These are phyloP conservation scores for Diplocarpon mali DNA, from an alignment of 2,329 filamentous ascomycete genomes.

Conservation along the genomic window DNA sequence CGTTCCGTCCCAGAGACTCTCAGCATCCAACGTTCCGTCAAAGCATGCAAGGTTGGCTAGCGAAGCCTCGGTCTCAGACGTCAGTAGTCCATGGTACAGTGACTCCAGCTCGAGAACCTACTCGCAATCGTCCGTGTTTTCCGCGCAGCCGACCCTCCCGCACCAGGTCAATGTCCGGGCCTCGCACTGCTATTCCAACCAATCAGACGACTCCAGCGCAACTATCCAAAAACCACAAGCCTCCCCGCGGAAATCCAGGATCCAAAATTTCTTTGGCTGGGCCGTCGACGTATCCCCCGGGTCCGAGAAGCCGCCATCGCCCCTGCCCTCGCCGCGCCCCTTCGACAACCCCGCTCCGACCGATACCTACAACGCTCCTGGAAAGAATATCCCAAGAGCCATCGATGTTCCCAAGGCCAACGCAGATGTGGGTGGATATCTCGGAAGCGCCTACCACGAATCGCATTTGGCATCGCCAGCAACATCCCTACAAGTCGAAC, in stretches of 20 bases:
- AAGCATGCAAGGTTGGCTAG: slow-evolving; percentile 25
- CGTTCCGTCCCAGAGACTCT: slow-evolving; percentile 15
- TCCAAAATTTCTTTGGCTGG: slow-evolving; percentile 59
- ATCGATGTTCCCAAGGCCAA: slow-evolving; percentile 28
- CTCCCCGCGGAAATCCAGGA: slow-evolving; percentile 38
- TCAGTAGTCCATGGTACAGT: slow-evolving; percentile 23
- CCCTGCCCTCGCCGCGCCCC: slow-evolving; percentile 42
- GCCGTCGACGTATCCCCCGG: slow-evolving; percentile 43
- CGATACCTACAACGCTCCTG: slow-evolving; percentile 17
- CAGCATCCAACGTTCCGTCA: slow-evolving; percentile 7
- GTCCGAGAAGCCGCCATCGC: slow-evolving; percentile 45
- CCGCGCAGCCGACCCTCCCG: slow-evolving; percentile 25
- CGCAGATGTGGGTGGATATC: slow-evolving; percentile 31
- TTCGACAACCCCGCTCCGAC: slow-evolving; percentile 26
- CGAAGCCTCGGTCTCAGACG: slow-evolving; percentile 23
- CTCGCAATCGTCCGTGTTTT: slow-evolving; percentile 27
- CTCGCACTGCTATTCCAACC: slow-evolving; percentile 19
- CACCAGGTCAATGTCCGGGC: slow-evolving; percentile 19
- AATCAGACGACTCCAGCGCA: slow-evolving; percentile 21
- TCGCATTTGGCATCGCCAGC: slow-evolving; percentile 25
- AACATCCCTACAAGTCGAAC: slow-evolving; percentile 53
- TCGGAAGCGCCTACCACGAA: slow-evolving; percentile 24
- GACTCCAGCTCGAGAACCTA: slow-evolving; percentile 20
- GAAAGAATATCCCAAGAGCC: slow-evolving; percentile 28
- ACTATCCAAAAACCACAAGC: slow-evolving; percentile 27